Percentiles rank a stretch among this genome's conserved stretches.
phyloP scores from a whole-genome alignment of 2,329 filamentous ascomycete genomes.

The Drechmeria coniospora region DNA sequence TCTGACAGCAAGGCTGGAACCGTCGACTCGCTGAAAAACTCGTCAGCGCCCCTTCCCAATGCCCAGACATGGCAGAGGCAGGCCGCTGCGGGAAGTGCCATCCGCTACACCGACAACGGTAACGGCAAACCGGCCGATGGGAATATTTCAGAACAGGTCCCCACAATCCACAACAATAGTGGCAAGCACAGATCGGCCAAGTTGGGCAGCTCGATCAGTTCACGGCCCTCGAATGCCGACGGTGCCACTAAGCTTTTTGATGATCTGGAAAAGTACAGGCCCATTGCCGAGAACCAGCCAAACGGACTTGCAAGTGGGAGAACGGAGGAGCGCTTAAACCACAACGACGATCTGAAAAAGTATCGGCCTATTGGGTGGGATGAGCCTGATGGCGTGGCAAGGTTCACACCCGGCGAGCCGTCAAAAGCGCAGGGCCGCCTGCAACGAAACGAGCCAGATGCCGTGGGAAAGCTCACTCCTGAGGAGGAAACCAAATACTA shows the following conservation, averaged over 20 bases:
- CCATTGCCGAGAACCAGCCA: slow-evolving; percentile 8
- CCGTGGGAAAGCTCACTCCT: slow-evolving; percentile 10
- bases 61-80: slow-evolving; percentile 10
- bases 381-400: slow-evolving; percentile 11
- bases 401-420: slow-evolving; percentile 12
- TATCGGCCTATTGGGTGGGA: too few relatives aligned
- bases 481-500: slow-evolving; percentile 16
- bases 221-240: too few relatives aligned
- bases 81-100: too few relatives aligned
- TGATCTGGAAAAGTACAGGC: slow-evolving; percentile 20
- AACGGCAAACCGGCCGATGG: too few relatives aligned
- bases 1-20: too few relatives aligned
- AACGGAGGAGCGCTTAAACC: slow-evolving; percentile 14
- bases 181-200: too few relatives aligned
- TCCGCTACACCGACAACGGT: too few relatives aligned
- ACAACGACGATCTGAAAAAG: slow-evolving; percentile 20
- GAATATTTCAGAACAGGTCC: too few relatives aligned
- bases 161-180: slow-evolving; percentile 15
- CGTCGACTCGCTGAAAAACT: slow-evolving; percentile 18
- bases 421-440: too few relatives aligned
- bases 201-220: too few relatives aligned
- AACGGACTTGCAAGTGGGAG: slow-evolving; percentile 11
- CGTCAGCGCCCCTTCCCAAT: slow-evolving; percentile 13
- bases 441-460: slow-evolving; percentile 10
- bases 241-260: slow-evolving; percentile 16